Evolutionary conservation across 768 basidiomycete genomes (phyloP).

Genomic region (Dacryopinax primogenitus): DNA sequence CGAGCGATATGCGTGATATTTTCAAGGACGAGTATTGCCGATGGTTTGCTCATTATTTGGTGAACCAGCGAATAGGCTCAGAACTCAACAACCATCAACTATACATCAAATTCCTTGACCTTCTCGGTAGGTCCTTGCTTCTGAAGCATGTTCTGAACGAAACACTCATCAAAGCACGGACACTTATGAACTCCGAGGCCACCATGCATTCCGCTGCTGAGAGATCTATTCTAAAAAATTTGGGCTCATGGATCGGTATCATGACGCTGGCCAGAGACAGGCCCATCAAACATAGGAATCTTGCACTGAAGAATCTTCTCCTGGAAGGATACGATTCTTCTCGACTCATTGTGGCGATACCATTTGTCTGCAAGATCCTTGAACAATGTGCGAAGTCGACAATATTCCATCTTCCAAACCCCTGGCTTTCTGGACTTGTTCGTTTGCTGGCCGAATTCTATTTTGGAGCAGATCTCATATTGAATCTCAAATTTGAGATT

Average conservation of each 20-base stretch:
- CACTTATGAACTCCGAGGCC: conserved; percentile 81
- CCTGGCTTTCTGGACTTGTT: conserved; percentile 95
- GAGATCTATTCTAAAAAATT: conserved; percentile 77
- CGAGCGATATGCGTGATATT: conserved; percentile 69
- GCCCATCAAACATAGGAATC: conserved; percentile 83
- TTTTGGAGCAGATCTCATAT: conserved; percentile 87
- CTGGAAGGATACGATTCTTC: conserved; percentile 89
- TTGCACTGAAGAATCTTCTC: conserved; percentile 95
- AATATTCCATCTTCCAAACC: conserved; percentile 93
- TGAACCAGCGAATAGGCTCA: conserved; percentile 86
- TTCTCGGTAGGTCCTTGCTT: conserved; percentile 53
- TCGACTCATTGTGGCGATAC: conserved; percentile 83
- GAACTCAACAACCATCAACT: conserved; percentile 96
- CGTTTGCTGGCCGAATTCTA: conserved; percentile 90
- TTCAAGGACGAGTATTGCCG: conserved; percentile 74
- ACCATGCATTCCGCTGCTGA: conserved; percentile 76
- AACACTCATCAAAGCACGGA: conserved; percentile 75
- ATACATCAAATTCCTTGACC: conserved; percentile 87
- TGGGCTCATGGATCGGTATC: conserved; percentile 87
- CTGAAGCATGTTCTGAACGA: conserved; percentile 80
- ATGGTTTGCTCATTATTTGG: conserved; percentile 97
- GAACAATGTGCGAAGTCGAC: conserved; percentile 79
- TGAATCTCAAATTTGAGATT: conserved; percentile 97
- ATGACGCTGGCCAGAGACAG: conserved; percentile 86
- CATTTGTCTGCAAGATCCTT: conserved; percentile 94